Conservation (phyloP, 495 filamentous ascomycete genomes). For the Parachaetomium inaequale region DNA sequence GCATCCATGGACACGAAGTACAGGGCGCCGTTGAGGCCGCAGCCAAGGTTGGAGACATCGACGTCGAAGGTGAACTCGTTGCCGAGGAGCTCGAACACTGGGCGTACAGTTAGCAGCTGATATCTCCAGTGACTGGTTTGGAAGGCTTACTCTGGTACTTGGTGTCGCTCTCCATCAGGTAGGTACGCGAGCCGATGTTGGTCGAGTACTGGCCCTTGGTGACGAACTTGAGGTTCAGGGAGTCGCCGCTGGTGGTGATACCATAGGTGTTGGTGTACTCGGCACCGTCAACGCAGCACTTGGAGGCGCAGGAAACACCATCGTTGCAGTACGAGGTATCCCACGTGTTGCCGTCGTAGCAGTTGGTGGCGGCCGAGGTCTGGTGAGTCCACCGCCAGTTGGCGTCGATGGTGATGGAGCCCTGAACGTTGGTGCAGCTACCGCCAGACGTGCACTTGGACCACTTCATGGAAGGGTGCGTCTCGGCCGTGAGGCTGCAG, state of each 20-base stretch:
- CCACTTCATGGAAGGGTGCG: slow-evolving; percentile 57
- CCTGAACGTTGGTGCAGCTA: slow-evolving; percentile 44
- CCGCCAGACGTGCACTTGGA: slow-evolving; percentile 52
- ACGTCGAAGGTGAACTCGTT: slow-evolving; percentile 62
- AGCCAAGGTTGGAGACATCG: slow-evolving; percentile 51
- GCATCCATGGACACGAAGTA: slow-evolving; percentile 58
- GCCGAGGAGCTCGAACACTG: slow-evolving; percentile 49
- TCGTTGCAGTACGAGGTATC: slow-evolving; percentile 38
- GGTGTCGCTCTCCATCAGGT: slow-evolving; percentile 51
- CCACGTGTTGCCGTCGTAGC: slow-evolving; percentile 52
- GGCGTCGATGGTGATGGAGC: slow-evolving; percentile 46
- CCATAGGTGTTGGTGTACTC: slow-evolving; percentile 49
- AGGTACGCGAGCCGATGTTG: slow-evolving; percentile 53
- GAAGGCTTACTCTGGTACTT: slow-evolving; percentile 49
- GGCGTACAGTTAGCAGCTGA: neutral
- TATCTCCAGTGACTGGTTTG: neutral
- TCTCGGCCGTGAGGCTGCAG: slow-evolving; percentile 54
- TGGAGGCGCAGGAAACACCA: slow-evolving; percentile 38
- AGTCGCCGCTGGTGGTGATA: slow-evolving; percentile 45
- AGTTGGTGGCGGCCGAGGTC: slow-evolving; percentile 39
- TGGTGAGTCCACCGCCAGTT: slow-evolving; percentile 54
- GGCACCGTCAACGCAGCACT: slow-evolving; percentile 50
- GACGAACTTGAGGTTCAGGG: slow-evolving; percentile 53
- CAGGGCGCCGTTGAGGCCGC: slow-evolving; percentile 57
- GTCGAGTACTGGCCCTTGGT: slow-evolving; percentile 48